Percentiles rank a stretch among this genome's conserved stretches.
These are phyloP conservation scores for Daucus carota DNA, from an alignment of 129 eudicot genomes.

Conservation along the genomic window DH1_v3.0 NC_030381.2:3590001-3590500, in stretches of 20 bases:
- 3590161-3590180: background rate
- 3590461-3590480: background rate
- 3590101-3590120: constrained; percentile 11
- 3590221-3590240: background rate
- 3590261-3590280: background rate
- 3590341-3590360: background rate
- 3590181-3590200: background rate
- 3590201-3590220: background rate
- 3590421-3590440: background rate
- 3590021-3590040: constrained; percentile 96
- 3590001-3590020: constrained; percentile 91
- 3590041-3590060: constrained; percentile 97
- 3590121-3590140: constrained; percentile 5
- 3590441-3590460: background rate
- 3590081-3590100: constrained; percentile 32
- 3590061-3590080: constrained; percentile 85
- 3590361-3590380: background rate
- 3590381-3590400: background rate
- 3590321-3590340: background rate
- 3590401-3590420: background rate
- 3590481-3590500: background rate
- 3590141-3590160: background rate
- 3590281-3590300: background rate
- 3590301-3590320: background rate
- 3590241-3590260: background rate